Evolutionary conservation across 257 asterid genomes (phyloP).

Genomic region (Leptodermis oblonga): DNA sequence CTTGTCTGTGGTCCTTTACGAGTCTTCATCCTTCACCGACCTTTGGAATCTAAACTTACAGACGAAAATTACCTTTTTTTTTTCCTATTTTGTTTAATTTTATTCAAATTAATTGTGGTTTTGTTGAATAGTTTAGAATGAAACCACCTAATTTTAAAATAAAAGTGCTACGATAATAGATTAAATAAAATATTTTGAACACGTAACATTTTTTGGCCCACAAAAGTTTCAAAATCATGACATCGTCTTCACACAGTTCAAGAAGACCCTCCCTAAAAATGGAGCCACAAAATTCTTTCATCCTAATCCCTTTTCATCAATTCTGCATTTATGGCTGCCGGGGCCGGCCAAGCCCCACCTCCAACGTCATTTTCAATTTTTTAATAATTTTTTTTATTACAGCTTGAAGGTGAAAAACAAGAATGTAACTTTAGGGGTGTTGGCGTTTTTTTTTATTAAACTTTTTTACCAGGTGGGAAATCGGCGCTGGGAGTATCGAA

Average conservation of each 20-base stretch:
- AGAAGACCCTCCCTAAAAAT: not conserved
- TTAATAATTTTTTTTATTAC: too few relatives aligned
- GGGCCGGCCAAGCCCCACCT: too few relatives aligned
- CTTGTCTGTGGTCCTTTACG: not conserved
- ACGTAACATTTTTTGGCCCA: not conserved
- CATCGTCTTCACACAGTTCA: not conserved
- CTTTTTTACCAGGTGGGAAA: constrained; percentile 52
- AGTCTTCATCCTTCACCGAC: not conserved
- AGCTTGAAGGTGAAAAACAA: not conserved
- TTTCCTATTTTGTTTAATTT: not conserved
- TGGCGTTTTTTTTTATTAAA: too few relatives aligned
- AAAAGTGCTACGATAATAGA: too few relatives aligned
- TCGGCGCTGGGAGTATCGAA: constrained; percentile 54
- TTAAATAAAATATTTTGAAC: too few relatives aligned
- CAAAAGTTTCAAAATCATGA: not conserved
- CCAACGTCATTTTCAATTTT: not conserved
- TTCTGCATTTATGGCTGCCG: not conserved
- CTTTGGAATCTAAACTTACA: not conserved
- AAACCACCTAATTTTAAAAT: too few relatives aligned
- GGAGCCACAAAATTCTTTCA: not conserved
- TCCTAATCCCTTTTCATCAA: not conserved
- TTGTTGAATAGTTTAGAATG: too few relatives aligned
- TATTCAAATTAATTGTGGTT: not conserved
- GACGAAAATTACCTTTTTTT: not conserved
- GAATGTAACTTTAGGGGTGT: not conserved